Evolutionary conservation across 306 rosid species (phyloP).

Genomic region (Datisca glomerata): DNA sequence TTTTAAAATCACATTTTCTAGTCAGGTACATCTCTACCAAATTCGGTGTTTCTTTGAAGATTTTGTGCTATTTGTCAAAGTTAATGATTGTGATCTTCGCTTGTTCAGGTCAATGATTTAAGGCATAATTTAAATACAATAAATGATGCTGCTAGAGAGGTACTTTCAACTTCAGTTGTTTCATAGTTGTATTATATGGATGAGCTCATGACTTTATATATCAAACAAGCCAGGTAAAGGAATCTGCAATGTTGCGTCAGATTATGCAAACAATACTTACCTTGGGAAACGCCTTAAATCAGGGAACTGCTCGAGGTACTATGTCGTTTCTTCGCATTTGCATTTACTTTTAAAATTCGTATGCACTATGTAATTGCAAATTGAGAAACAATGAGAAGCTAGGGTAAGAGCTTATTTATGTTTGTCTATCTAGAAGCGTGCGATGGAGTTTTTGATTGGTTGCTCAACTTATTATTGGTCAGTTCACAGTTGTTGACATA

Average conservation of each 20-base stretch:
- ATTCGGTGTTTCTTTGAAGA: not conserved
- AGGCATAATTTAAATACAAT: slow-evolving; percentile 59
- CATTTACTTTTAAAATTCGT: too few relatives aligned
- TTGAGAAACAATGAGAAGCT: not conserved
- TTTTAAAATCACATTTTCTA: slow-evolving; percentile 75
- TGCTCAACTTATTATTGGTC: too few relatives aligned
- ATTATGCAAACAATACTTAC: slow-evolving; percentile 98
- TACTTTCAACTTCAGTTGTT: slow-evolving; percentile 20
- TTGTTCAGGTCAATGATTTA: slow-evolving; percentile 66
- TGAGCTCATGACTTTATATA: slow-evolving; percentile 10
- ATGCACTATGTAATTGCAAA: not conserved
- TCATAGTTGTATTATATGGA: too few relatives aligned
- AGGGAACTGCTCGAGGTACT: slow-evolving; percentile 93
- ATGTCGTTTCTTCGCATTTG: too few relatives aligned
- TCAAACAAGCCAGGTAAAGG: slow-evolving; percentile 64
- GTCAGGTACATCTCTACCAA: slow-evolving; percentile 41
- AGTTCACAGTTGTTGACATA: too few relatives aligned
- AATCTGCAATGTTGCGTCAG: slow-evolving; percentile 83
- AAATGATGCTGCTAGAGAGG: slow-evolving; percentile 84
- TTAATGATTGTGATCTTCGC: not conserved
- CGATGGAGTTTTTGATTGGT: not conserved
- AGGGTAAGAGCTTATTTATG: not conserved
- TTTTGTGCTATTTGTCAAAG: not conserved
- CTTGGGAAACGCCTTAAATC: slow-evolving; percentile 91
- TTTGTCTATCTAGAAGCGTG: not conserved